Conservation (phyloP, 2,329 filamentous ascomycete species). For the Aaosphaeria arxii region DNA sequence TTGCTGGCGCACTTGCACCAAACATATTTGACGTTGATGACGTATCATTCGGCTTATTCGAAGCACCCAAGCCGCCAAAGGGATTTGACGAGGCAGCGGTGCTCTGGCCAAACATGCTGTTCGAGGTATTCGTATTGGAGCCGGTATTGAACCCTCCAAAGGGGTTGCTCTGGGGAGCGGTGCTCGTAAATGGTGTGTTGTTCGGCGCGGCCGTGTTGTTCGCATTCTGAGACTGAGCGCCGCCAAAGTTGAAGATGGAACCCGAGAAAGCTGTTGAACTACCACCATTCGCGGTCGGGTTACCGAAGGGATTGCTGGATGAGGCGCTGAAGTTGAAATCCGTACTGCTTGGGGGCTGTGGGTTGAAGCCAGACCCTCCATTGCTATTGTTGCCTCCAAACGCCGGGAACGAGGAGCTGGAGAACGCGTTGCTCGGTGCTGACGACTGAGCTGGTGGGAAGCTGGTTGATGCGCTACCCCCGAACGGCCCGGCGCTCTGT, state of each 20-base stretch:
- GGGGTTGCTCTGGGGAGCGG: not conserved
- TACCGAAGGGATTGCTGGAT: slow-evolving; percentile 19
- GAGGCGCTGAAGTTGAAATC: slow-evolving; percentile 26
- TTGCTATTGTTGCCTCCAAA: slow-evolving; percentile 19
- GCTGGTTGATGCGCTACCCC: slow-evolving; percentile 21
- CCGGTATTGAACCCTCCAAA: not conserved
- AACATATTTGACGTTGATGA: not conserved
- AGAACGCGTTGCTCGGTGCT: slow-evolving; percentile 22
- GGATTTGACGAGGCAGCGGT: not conserved
- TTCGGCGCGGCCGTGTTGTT: not conserved
- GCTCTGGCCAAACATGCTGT: no score
- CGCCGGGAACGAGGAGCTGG: slow-evolving; percentile 28
- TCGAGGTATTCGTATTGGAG: no score
- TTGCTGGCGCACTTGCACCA: not conserved
- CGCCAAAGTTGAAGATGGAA: slow-evolving; percentile 13
- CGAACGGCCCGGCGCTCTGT: slow-evolving; percentile 5
- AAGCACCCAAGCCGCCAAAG: not conserved
- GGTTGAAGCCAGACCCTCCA: slow-evolving; percentile 18
- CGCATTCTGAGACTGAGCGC: not conserved
- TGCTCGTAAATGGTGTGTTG: not conserved
- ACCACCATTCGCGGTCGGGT: slow-evolving; percentile 14
- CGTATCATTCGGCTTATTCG: not conserved
- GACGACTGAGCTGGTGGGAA: slow-evolving; percentile 28
- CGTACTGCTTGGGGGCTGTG: slow-evolving; percentile 17
- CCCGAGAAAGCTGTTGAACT: slow-evolving; percentile 11